Conservation (phyloP, 2,329 filamentous ascomycete genomes). For the Sphaceloma murrayae region DNA sequence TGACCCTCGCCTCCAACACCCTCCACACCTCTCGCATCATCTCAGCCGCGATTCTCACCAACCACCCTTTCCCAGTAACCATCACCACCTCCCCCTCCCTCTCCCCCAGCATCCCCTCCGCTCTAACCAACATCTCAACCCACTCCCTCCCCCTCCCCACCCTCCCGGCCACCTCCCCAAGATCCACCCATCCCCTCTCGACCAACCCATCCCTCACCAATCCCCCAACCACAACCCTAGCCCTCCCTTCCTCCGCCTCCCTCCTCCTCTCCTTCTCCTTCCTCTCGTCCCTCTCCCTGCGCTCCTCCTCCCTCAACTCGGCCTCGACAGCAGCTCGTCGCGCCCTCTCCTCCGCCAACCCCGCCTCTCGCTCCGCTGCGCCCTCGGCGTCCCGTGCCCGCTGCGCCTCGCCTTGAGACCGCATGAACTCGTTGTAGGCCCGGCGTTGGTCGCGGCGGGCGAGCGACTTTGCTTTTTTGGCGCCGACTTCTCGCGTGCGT, state of each 20-base stretch:
- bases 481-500: constrained; percentile 34
- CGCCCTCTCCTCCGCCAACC: constrained; percentile 33
- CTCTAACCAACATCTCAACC: constrained; percentile 36
- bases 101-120: constrained; percentile 30
- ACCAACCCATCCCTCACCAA: constrained; percentile 28
- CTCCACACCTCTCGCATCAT: constrained; percentile 35
- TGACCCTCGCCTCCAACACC: constrained; percentile 25
- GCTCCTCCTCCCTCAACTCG: constrained; percentile 33
- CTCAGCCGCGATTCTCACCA: constrained; percentile 32
- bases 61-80: constrained; percentile 36
- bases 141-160: constrained; percentile 36
- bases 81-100: constrained; percentile 26
- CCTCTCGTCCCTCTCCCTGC: constrained; percentile 32
- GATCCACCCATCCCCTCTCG: constrained; percentile 26
- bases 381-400: constrained; percentile 35
- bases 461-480: constrained; percentile 42
- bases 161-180: constrained; percentile 33
- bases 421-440: constrained; percentile 42
- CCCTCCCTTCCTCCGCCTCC: constrained; percentile 31
- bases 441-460: constrained; percentile 36
- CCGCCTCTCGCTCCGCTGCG: constrained; percentile 38
- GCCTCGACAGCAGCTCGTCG: constrained; percentile 35
- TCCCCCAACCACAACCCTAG: constrained; percentile 26
- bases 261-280: constrained; percentile 33
- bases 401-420: constrained; percentile 39